Conservation (phyloP, 2,329 filamentous ascomycete genomes). For the Ophiostoma populinum region DNA sequence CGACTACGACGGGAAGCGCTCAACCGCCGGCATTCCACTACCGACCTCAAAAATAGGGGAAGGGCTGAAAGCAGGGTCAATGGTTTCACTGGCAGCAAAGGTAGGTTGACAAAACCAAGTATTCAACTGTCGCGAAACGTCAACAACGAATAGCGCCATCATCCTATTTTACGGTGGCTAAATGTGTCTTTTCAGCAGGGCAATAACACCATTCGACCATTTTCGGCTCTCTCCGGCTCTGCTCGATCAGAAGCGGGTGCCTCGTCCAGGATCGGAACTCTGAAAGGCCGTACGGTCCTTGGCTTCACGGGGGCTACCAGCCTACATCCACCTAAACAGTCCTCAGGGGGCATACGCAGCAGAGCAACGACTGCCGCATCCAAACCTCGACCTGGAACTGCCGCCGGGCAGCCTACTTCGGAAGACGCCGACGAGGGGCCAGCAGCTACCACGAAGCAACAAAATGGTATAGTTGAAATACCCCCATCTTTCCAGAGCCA, state of each 20-base stretch:
- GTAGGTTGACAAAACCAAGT: too few relatives aligned
- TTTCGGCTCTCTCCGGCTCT: too few relatives aligned
- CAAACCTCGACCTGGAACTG: conserved; percentile 24
- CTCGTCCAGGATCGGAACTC: too few relatives aligned
- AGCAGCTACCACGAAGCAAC: conserved; percentile 12
- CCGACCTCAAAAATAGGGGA: conserved; percentile 22
- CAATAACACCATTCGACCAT: too few relatives aligned
- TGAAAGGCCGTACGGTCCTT: too few relatives aligned
- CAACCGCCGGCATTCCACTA: conserved; percentile 19
- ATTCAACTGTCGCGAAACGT: too few relatives aligned
- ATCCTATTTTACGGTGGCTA: too few relatives aligned
- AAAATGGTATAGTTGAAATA: conserved; percentile 23
- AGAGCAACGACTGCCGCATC: conserved; percentile 22
- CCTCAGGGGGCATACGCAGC: conserved; percentile 24
- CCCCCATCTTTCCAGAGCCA: conserved; percentile 8
- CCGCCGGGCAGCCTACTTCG: conserved; percentile 16
- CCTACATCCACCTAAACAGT: conserved; percentile 28
- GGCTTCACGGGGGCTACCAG: conserved; percentile 26
- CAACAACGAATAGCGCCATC: too few relatives aligned
- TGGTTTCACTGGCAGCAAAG: conserved; percentile 9
- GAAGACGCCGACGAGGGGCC: conserved; percentile 13
- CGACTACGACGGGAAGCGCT: conserved; percentile 28
- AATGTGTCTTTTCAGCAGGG: too few relatives aligned
- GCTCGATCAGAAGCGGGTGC: too few relatives aligned
- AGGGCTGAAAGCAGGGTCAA: conserved; percentile 25